phyloP scores from a whole-genome alignment of 768 basidiomycete species.

The Crepidotus variabilis region DNA sequence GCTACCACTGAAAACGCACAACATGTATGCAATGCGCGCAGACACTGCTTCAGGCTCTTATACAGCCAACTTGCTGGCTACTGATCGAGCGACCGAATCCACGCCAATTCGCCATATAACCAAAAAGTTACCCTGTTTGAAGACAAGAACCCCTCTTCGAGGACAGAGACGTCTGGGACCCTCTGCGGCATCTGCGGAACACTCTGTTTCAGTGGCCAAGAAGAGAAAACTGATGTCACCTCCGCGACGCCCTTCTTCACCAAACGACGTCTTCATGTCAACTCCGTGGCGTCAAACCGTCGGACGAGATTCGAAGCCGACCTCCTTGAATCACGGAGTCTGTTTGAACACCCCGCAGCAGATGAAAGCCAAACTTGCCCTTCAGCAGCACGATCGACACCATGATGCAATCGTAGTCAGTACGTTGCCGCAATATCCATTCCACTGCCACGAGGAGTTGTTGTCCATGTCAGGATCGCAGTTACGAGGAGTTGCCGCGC shows the following conservation, averaged over 20 bases:
- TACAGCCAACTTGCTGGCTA: too few relatives aligned
- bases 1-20: too few relatives aligned
- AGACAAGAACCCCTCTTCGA: too few relatives aligned
- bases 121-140: too few relatives aligned
- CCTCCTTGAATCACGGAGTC: neutral
- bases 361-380: conserved; percentile 38
- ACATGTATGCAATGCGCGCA: too few relatives aligned
- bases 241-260: neutral
- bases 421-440: conserved; percentile 52
- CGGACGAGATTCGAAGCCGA: too few relatives aligned
- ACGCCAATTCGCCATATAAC: too few relatives aligned
- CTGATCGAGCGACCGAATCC: too few relatives aligned
- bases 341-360: neutral
- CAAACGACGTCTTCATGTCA: neutral
- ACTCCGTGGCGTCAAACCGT: neutral
- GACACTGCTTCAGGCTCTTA: too few relatives aligned
- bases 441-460: conserved; percentile 74
- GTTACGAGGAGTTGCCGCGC: conserved; percentile 48
- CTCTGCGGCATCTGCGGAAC: too few relatives aligned
- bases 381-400: conserved; percentile 56
- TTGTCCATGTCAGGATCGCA: conserved; percentile 55
- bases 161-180: too few relatives aligned
- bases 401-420: conserved; percentile 60
- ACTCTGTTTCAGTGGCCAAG: neutral
- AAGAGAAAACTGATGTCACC: neutral